These are phyloP conservation scores for Platanthera guangdongensis DNA, from an alignment of 106 monocot species.

Conservation along the genomic window DNA sequence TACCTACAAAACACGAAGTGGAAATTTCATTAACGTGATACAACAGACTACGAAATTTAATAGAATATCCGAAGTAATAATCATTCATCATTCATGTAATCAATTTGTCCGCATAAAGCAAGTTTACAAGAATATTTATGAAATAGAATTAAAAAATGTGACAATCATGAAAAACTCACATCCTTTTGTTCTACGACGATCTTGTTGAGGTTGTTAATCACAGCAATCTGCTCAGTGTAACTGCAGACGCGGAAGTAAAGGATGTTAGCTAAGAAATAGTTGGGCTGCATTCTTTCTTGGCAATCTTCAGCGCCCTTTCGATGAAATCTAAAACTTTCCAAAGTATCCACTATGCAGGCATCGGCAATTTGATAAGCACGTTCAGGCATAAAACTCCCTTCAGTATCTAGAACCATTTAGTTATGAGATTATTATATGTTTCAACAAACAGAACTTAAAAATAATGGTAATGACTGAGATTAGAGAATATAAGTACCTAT, in stretches of 20 bases:
- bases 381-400: conserved; percentile 99
- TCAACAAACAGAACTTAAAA: neutral
- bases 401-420: conserved; percentile 58
- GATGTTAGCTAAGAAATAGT: conserved; percentile 68
- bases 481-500: conserved; percentile 47
- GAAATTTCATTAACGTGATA: neutral
- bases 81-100: neutral
- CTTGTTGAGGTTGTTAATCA: conserved; percentile 74
- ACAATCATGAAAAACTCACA: conserved; percentile 28
- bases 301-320: conserved; percentile 19
- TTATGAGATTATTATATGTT: conserved; percentile 4
- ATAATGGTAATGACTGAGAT: neutral
- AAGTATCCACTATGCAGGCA: conserved; percentile 56
- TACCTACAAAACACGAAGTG: neutral
- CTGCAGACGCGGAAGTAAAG: conserved; percentile 96
- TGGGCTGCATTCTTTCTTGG: conserved; percentile 39
- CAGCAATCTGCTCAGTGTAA: conserved; percentile 93
- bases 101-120: neutral
- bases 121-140: neutral
- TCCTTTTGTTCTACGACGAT: conserved; percentile 69
- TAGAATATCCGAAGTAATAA: neutral
- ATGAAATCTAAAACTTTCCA: conserved; percentile 27
- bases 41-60: neutral
- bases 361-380: conserved; percentile 94
- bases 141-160: neutral